Percentiles rank a stretch among this genome's conserved stretches.
Conservation (phyloP, 495 filamentous ascomycete genomes). For the Aspergillus haitiensis region DNA sequence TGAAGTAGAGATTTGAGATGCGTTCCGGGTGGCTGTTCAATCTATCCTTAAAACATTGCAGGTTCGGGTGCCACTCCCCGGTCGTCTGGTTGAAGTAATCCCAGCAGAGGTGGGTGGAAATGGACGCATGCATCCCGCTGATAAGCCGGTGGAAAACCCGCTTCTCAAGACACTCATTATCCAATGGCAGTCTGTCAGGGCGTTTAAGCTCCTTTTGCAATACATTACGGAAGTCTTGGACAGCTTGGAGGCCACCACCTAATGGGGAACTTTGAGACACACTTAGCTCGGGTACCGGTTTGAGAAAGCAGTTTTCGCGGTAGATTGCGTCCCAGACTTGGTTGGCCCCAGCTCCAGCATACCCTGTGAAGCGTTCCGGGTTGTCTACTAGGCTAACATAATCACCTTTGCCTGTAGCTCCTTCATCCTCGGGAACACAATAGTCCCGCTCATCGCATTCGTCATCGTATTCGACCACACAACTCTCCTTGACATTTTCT, state of each 20-base stretch:
- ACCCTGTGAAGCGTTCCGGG: conserved; percentile 93
- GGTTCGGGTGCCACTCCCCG: conserved; percentile 89
- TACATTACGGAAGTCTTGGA: conserved; percentile 79
- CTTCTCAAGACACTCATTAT: conserved; percentile 95
- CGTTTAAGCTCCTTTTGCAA: conserved; percentile 71
- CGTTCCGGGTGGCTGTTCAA: conserved; percentile 83
- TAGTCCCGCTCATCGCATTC: conserved; percentile 98
- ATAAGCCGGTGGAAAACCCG: conserved; percentile 94
- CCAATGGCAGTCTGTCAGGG: conserved; percentile 64
- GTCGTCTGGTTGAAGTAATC: conserved; percentile 96
- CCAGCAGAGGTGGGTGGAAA: conserved; percentile 93
- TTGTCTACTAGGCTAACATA: conserved; percentile 94
- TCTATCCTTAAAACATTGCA: conserved; percentile 82
- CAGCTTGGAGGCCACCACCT: conserved; percentile 58
- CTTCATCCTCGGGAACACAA: conserved; percentile 94
- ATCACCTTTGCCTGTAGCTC: conserved; percentile 81
- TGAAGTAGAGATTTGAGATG: conserved; percentile 97
- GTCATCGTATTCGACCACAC: conserved; percentile 95
- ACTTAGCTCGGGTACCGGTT: conserved; percentile 50
- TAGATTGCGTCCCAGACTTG: conserved; percentile 98
- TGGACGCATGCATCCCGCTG: conserved; percentile 96
- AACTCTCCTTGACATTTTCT: conserved; percentile 87
- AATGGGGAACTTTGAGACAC: conserved; percentile 29
- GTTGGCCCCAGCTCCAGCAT: conserved; percentile 74
- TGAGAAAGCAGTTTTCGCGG: conserved; percentile 94